Conservation (phyloP, 2,329 filamentous ascomycete genomes). For the Bipolaris oryzae region DNA sequence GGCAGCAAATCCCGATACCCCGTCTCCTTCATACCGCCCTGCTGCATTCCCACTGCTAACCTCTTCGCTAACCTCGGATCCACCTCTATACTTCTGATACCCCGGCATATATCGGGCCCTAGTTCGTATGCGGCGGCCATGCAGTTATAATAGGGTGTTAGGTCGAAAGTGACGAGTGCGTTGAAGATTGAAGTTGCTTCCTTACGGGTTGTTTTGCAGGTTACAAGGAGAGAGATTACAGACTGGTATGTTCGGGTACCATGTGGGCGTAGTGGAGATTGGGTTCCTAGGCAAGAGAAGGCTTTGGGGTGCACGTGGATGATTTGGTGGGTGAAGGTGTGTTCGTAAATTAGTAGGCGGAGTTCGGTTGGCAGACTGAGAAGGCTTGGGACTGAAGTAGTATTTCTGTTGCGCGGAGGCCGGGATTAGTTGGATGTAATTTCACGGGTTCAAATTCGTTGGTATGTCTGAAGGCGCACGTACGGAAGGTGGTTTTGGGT, state of each 20-base stretch:
- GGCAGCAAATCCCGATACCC: constrained; percentile 7
- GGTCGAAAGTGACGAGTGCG: constrained; percentile 7
- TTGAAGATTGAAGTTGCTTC: constrained; percentile 9
- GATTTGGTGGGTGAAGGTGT: constrained; percentile 7
- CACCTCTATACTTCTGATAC: constrained; percentile 3
- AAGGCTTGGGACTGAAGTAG: background rate
- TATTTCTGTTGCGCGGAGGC: background rate
- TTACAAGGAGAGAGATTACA: constrained; percentile 1
- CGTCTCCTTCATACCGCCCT: background rate
- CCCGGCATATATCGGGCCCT: constrained; percentile 1
- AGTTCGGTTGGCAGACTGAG: constrained; percentile 9
- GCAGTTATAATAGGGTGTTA: constrained; percentile 5
- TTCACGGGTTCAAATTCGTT: no score
- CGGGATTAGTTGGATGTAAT: no score
- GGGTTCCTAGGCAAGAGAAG: constrained; percentile 1
- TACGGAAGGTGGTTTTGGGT: background rate
- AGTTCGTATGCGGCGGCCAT: constrained; percentile 10
- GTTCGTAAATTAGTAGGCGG: constrained; percentile 13
- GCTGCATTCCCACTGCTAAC: background rate
- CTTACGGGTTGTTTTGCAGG: constrained; percentile 1
- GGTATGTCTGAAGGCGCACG: background rate
- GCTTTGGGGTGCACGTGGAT: constrained; percentile 6
- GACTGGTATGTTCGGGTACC: constrained; percentile 1
- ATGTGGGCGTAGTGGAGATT: background rate
- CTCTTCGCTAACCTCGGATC: constrained; percentile 3